Evolutionary conservation across 73 alveolate species (phyloP), one percentile per base, ranked within the genome.

Genomic region (Paramecium biaurelia): DNA sequence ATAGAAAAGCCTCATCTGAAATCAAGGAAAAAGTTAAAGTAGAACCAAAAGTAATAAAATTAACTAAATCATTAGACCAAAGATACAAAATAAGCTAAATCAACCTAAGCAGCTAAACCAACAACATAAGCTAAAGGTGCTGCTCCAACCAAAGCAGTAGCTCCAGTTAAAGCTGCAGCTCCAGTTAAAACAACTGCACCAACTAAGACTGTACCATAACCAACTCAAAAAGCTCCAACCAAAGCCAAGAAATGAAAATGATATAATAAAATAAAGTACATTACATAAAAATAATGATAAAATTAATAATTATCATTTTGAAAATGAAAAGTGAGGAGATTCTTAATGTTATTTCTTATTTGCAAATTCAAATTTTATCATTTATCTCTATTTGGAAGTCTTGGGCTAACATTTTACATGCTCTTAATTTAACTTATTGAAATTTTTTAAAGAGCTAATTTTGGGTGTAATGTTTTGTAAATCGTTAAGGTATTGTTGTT

Each of bases 1-100:
- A 86, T 35, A 74, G 87, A 74, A 74, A 74, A 23, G 87, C 87
- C n/a, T 74, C 87, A 74, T 28, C 87, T 35, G 87, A 74, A 32
- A 74, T 74, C 59, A 74, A 38, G 11, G 56, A 74, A n/a, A 35
- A 74, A 35, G 87, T 20, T 14, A 14, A 67, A 10, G 38, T 26
- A 67, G 2, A 67, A 32, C 49, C 45, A 5, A 67, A 30, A 67
- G 68, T 53, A 53, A 4, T 8, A 20, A 21, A 67, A 9, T 67
- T 21, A 53, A 15, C 68, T 5, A 2, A 53, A 7, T 53, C 18
- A n/a, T 53, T 53, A 53, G 68, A 1, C 68, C 15, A 53, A 53
- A 53, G 68, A 53, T n/a, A 18, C 84, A 0, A 32, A 26, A 26
- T 30, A 67, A 32, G 45, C 8, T 30, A 30, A 67, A 67, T 5